A percentile compares a stretch with the other conserved stretches of the same genome.
Conservation (phyloP, 148 eudicot genomes). For the Polygonum maritimum region DNA sequence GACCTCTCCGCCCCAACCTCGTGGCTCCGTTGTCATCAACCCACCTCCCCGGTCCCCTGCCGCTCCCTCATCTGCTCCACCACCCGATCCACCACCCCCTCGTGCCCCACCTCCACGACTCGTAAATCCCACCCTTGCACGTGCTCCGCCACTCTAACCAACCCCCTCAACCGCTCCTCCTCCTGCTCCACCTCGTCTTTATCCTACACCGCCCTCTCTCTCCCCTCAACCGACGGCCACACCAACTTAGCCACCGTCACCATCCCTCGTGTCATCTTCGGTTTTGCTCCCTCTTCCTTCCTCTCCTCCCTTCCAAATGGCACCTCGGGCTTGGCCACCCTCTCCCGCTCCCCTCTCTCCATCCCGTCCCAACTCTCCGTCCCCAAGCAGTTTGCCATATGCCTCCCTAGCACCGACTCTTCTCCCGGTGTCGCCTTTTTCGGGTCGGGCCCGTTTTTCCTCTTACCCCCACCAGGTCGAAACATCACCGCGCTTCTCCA, state of each 20-base stretch:
- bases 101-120: constrained; percentile 8
- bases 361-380: constrained; percentile 24
- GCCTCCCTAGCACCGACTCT: constrained; percentile 17
- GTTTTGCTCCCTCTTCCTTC: constrained; percentile 27
- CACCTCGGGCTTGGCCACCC: constrained; percentile 27
- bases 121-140: not conserved
- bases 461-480: constrained; percentile 33
- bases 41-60: constrained; percentile 9
- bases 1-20: constrained; percentile 25
- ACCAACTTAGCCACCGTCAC: constrained; percentile 15
- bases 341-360: constrained; percentile 27
- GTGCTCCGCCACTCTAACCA: constrained; percentile 24
- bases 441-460: constrained; percentile 33
- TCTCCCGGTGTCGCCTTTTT: constrained; percentile 36
- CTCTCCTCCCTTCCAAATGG: constrained; percentile 24
- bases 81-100: constrained; percentile 13
- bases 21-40: constrained; percentile 23
- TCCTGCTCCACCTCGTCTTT: constrained; percentile 23
- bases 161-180: constrained; percentile 24
- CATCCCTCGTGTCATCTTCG: constrained; percentile 12
- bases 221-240: constrained; percentile 24
- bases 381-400: constrained; percentile 27
- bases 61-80: constrained; percentile 13
- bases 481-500: constrained; percentile 21
- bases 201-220: constrained; percentile 15